phyloP scores from a whole-genome alignment of 83 land plant species.

The Thuja plicata region DNA sequence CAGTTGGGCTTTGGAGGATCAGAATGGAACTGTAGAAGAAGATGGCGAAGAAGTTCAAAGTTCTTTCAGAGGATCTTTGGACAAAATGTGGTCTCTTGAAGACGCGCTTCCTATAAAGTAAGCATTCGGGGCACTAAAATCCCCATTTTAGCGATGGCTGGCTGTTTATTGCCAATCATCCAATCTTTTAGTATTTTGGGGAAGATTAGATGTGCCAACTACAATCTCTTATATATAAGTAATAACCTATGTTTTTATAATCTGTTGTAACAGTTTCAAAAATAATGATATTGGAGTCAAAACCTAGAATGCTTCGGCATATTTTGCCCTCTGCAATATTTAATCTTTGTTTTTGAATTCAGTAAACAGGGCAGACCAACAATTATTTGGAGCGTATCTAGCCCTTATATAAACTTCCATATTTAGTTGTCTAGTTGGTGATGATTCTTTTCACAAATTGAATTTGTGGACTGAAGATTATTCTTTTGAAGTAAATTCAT shows the following conservation, averaged over 20 bases:
- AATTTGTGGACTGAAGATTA: not conserved
- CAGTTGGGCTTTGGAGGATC: not conserved
- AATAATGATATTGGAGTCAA: not conserved
- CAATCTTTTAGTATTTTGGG: not conserved
- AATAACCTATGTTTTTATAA: not conserved
- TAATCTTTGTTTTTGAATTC: not conserved
- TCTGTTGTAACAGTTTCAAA: not conserved
- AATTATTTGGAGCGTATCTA: not conserved
- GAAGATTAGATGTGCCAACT: not conserved
- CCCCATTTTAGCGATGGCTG: not conserved
- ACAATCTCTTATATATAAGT: not conserved
- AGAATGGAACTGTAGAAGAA: not conserved
- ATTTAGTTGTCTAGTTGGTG: not conserved
- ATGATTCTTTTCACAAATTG: not conserved
- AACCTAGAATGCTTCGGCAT: not conserved
- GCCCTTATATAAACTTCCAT: not conserved
- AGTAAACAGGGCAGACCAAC: not conserved
- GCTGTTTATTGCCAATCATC: not conserved
- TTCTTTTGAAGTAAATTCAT: not conserved
- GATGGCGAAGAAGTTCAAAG: constrained; percentile 4
- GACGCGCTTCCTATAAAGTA: constrained; percentile 10
- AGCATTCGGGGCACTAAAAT: not conserved
- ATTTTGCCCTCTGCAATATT: not conserved
- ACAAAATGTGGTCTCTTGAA: not conserved
- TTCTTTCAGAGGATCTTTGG: not conserved